Percentiles rank a stretch among this genome's conserved stretches.
These are phyloP conservation scores for Rubia peregrina DNA, from an alignment of 305 asterid species.

Conservation along the genomic window DNA sequence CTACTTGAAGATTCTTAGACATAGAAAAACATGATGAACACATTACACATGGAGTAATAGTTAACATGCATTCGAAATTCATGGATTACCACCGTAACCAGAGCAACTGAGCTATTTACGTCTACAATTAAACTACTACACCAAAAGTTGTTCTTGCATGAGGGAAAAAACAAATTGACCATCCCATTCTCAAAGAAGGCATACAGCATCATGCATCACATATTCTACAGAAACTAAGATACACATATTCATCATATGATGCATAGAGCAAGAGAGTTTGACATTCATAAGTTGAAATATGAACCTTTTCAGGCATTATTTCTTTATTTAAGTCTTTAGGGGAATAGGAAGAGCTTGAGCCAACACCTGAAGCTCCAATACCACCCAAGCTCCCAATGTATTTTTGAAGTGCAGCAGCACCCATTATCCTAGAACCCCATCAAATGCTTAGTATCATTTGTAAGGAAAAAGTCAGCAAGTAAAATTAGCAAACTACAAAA, in stretches of 20 bases:
- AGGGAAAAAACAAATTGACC: not conserved
- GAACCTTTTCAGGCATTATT: constrained; percentile 84
- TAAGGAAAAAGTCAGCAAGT: not conserved
- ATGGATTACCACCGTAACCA: not conserved
- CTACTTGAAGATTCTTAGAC: not conserved
- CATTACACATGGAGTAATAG: not conserved
- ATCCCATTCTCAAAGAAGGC: not conserved
- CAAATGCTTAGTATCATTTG: constrained; percentile 7
- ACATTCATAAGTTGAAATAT: constrained; percentile 6
- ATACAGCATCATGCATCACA: too few relatives aligned
- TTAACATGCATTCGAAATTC: not conserved
- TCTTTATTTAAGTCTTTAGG: constrained; percentile 86
- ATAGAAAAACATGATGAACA: not conserved
- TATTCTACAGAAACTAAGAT: not conserved
- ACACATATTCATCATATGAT: not conserved
- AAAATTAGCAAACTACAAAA: not conserved
- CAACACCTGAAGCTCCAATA: constrained; percentile 90
- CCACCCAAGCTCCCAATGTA: constrained; percentile 94
- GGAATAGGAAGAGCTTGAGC: constrained; percentile 81
- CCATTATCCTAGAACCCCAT: constrained; percentile 52
- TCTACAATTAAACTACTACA: not conserved
- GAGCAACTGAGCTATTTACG: not conserved
- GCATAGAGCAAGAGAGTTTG: not conserved
- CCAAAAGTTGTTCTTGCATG: not conserved
- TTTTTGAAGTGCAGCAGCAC: constrained; percentile 87